Base-by-base conservation (phyloP, 345 rosid species). In the Gossypium longicalyx region DNA sequence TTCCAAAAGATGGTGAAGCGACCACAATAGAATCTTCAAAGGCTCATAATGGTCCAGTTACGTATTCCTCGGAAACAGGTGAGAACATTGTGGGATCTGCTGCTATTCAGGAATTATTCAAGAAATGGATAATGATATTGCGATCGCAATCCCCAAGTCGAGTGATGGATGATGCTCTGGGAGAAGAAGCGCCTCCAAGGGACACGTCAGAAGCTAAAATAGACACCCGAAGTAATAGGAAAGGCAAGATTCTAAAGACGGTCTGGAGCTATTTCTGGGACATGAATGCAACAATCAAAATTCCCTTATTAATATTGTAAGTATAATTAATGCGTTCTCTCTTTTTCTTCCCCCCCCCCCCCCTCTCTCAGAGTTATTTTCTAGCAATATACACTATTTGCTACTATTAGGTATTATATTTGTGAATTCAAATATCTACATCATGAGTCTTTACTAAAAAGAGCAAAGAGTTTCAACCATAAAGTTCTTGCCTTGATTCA, bases 271-370 rank as follows among this genome's bases (percentile, higher is more conserved):
- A 78, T 82, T 84, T 92, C 77, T 84, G 93, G 89, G 71, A 80
- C 72, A 83, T 94, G 80, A 94, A 90, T 77, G 88, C 89, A 45
- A 76, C 92, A 77, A 83, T 92, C 79, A 92, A 87, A 86, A 78
- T 89, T 47, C 94, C 94, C 0, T 67, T 89, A 22, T 79, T 92
- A 74, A 82, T 89, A 80, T 88, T 90, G 97, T 92, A 86, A 92
- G 98, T 92, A 69, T 47, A 22, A 4, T 25, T 59, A 71, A 59
- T 74, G 44, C 49, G 25, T 16, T 41, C 20, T 27, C 7, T 47
- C 10, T 45, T 25, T 59, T 5, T 73, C 38, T 34, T 7, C 38
- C 44, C 48, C 23, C 23, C 58, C 23, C 3, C 19, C 5, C 19
- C 51, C 23, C 3, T 15, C 5, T 15, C 51, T 9, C 5, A 9